Conservation (phyloP, 768 basidiomycete species). For the Hericium coralloides region DNA sequence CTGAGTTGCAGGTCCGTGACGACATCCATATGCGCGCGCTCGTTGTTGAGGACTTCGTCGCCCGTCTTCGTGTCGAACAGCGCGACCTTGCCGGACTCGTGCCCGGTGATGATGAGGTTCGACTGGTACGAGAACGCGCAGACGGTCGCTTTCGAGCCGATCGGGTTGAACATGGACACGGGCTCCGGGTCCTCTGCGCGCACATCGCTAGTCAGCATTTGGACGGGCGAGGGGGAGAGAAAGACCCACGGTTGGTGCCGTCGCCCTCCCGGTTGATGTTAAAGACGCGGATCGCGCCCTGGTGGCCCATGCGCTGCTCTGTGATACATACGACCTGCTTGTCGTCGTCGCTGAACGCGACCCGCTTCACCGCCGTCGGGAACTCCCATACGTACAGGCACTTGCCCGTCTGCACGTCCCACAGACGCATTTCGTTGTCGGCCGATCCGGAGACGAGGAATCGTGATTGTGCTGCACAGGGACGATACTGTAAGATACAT, state of each 20-base stretch:
- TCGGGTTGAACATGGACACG: constrained; percentile 68
- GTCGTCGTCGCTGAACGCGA: constrained; percentile 84
- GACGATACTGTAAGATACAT: background rate
- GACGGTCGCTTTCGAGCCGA: constrained; percentile 95
- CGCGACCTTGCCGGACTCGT: constrained; percentile 93
- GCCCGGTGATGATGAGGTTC: constrained; percentile 81
- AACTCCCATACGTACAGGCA: constrained; percentile 96
- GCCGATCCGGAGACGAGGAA: constrained; percentile 89
- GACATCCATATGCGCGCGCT: constrained; percentile 77
- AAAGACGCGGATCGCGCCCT: constrained; percentile 88
- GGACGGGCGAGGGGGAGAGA: background rate
- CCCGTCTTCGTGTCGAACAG: constrained; percentile 85
- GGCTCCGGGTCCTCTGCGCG: constrained; percentile 68
- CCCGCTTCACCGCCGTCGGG: constrained; percentile 94
- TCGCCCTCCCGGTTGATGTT: constrained; percentile 78
- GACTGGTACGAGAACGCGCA: constrained; percentile 81
- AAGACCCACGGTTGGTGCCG: constrained; percentile 64
- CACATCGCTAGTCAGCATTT: background rate
- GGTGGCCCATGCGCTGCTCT: constrained; percentile 92
- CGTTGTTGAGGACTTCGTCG: constrained; percentile 75
- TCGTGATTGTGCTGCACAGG: constrained; percentile 58
- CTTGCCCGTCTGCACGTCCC: constrained; percentile 85
- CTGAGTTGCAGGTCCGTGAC: constrained; percentile 92
- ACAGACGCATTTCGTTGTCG: constrained; percentile 87
- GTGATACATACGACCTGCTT: constrained; percentile 85